Conservation (phyloP, 2,329 filamentous ascomycete genomes). For the Didymella sp. region DNA sequence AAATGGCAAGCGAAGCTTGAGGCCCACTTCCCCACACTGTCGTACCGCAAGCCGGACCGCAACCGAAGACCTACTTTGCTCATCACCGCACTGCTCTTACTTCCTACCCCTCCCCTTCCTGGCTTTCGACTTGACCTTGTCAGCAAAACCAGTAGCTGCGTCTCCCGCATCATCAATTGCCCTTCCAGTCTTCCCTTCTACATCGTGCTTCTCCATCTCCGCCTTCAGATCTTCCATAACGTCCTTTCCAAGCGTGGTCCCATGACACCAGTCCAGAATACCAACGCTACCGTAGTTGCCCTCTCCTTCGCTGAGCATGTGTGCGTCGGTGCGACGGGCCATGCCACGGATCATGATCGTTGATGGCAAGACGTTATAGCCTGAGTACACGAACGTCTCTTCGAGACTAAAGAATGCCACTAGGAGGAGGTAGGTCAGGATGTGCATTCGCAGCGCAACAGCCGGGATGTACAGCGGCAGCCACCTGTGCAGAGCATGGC, state of each 20-base stretch:
- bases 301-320: slow-evolving; percentile 63
- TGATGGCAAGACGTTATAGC: slow-evolving; percentile 68
- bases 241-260: slow-evolving; percentile 61
- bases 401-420: slow-evolving; percentile 68
- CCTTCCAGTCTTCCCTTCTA: slow-evolving; percentile 53
- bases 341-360: slow-evolving; percentile 64
- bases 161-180: slow-evolving; percentile 46
- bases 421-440: slow-evolving; percentile 74
- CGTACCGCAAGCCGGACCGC: neutral
- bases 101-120: slow-evolving; percentile 39
- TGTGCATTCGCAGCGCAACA: slow-evolving; percentile 69
- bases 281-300: slow-evolving; percentile 71
- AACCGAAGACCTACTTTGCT: neutral
- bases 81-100: slow-evolving; percentile 16
- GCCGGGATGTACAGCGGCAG: slow-evolving; percentile 71
- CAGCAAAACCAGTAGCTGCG: slow-evolving; percentile 40
- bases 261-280: slow-evolving; percentile 54
- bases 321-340: slow-evolving; percentile 64
- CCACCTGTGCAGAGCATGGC: slow-evolving; percentile 68
- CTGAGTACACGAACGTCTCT: slow-evolving; percentile 71
- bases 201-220: slow-evolving; percentile 63
- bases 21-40: slow-evolving; percentile 14
- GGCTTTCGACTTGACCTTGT: slow-evolving; percentile 36
- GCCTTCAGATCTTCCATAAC: slow-evolving; percentile 62
- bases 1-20: slow-evolving; percentile 6